Evolutionary conservation across 2,329 filamentous ascomycete species (phyloP), one percentile per base, ranked within the genome.

Genomic region (Pseudogymnoascus sp.): DNA sequence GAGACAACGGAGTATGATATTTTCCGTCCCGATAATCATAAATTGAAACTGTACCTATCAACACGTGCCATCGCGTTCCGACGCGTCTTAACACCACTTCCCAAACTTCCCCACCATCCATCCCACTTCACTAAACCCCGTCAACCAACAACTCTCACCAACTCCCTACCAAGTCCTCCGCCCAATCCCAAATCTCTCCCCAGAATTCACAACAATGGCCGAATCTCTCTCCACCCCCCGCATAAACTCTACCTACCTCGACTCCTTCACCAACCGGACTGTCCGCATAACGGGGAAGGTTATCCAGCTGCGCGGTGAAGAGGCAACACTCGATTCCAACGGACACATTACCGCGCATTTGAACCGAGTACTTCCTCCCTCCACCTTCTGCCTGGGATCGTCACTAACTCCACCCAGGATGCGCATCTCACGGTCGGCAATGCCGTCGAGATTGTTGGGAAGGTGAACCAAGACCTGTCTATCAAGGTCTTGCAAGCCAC

Each of bases 271-370:
- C 67, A 81, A 81, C 68, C 83, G 85, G 67, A 90, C 89, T 65
- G 90, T 97, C 66, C 92, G 92, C 69, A 81, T 97, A 62, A 82
- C 96, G 4, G 95, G 95, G 70, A 92, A 89, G 70, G 92, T 97
- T 55, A 83, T 85, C 3, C 88, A 95, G 70, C 81, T 97, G 23
- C 87, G 88, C 60, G 93, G 93, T 68, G 90, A 95, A 61, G 83
- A 84, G 60, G 93, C 92, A 0, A 85, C 86, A 5, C 83, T 97
- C 31, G 91, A 96, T 63, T 88, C 91, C 5, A 88, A 86, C 25
- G 93, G 93, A 0, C 83, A 86, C 21, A 84, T 97, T 25, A 90
- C 87, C 0, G 80, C 91, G 1, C 78, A 88, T 16, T 75, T 97
- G 67, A 92, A 90, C 72, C 81, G 88, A 60, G 89, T 92, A 78